A percentile compares a stretch with the other conserved stretches of the same genome.
These are phyloP conservation scores for Penicillium sp. DNA, from an alignment of 2,329 filamentous ascomycete species.

Conservation along the genomic window DNA sequence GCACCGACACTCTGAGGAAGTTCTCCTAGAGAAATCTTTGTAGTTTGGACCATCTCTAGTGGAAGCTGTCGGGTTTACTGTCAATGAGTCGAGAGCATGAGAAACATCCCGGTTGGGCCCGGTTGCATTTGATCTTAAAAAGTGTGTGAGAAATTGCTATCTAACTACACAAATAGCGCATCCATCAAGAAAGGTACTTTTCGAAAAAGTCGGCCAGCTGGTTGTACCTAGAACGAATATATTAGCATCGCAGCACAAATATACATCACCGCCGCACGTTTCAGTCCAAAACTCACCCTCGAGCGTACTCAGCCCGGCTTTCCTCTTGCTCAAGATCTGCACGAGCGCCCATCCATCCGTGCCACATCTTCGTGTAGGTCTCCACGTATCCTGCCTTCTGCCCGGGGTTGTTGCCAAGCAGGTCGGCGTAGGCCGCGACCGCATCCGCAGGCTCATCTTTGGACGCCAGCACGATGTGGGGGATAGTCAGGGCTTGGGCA, in stretches of 20 bases:
- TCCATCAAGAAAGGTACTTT: constrained; percentile 15
- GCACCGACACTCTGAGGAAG: no score
- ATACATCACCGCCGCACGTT: neutral
- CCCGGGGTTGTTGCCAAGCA: constrained; percentile 43
- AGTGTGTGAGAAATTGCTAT: no score
- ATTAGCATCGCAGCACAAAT: neutral
- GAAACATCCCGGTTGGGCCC: no score
- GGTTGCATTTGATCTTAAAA: no score
- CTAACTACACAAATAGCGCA: no score
- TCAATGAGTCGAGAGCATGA: no score
- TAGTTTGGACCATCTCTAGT: no score
- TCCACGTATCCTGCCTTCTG: constrained; percentile 62
- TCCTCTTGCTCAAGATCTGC: constrained; percentile 58
- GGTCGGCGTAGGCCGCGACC: constrained; percentile 55
- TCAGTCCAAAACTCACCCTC: constrained; percentile 51
- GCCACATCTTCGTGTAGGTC: constrained; percentile 66
- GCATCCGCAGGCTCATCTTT: constrained; percentile 62
- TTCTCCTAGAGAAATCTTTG: no score
- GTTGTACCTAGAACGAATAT: constrained; percentile 13
- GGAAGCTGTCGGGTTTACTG: no score
- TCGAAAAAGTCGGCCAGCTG: constrained; percentile 30
- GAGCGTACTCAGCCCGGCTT: constrained; percentile 62
- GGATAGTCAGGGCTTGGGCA: constrained; percentile 61
- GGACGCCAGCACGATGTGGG: constrained; percentile 65
- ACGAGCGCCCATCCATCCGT: constrained; percentile 74